Evolutionary conservation across 2,329 filamentous ascomycete species (phyloP), one percentile per base, ranked within the genome.

Genomic region (Penicillium sp.): DNA sequence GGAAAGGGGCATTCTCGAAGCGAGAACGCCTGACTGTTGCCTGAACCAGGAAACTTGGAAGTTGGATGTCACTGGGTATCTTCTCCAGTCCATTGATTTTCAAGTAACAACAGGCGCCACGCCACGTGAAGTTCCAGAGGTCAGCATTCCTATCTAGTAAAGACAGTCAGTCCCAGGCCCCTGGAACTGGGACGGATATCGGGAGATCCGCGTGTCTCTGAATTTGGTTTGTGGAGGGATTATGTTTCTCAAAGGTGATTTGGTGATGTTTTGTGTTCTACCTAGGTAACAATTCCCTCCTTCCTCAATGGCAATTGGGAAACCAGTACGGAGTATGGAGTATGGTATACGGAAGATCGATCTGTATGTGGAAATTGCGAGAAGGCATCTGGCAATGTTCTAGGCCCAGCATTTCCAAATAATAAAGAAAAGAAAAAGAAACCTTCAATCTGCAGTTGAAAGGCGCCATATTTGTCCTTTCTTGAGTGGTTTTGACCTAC

Each of bases 181-280:
- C 44, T 16, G 62, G 62, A 1, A 57, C 58, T 61, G 62, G 62
- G 54, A 40, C 55, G 55, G 60, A 58, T 62, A 58, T 62, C 60
- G 58, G 61, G 58, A 61, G 61, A 63, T 61, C 62, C 59, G 62
- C 61, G 55, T 50, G 56, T 58, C 34, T 53, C 59, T 39, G n/a
- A 35, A 35, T n/a, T 35, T 23, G 34, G 32, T 38, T 43, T 42
- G 32, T 47, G 34, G 23, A 26, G 41, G 13, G 14, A 19, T 26
- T n/a, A 30, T 47, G 23, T 23, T 5, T 23, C 14, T 38, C 7
- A 18, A 18, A 35, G 23, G 38, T 2, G 14, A 38, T 46, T 1
- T 18, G 40, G 26, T 34, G 2, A 10, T 2, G 3, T 19, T n/a
- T 42, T 30, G 19, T 39, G 16, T 18, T 26, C 35, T n/a, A n/a